Base-by-base conservation (phyloP, 1,139 yeast species). In the Diutina sp. region DNA sequence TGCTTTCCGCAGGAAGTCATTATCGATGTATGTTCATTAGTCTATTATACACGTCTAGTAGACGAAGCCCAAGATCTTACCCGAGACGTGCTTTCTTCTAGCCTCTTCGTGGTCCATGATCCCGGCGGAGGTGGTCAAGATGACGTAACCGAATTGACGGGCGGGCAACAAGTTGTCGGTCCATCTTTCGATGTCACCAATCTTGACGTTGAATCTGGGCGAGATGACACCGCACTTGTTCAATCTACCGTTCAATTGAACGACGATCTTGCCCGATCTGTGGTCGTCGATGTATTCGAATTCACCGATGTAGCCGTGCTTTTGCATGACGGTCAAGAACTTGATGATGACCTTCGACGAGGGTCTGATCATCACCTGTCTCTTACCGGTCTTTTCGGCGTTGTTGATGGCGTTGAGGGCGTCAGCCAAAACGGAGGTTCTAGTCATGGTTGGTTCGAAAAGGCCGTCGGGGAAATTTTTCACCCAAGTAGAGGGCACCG, bases 51-150 rank as follows among this genome's bases (percentile, higher is more conserved):
- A 48, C 51, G 54, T 14, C 73, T 85, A 90, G 83, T 91, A 91
- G 64, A 91, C 97, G 77, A 88, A 91, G 71, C 98, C 98, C 72
- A 91, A 84, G 72, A 91, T 86, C 81, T 91, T 91, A 77, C 98
- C 98, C 67, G 97, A 90, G 68, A 91, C 98, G 78, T 93, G 98
- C 88, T 93, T 93, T 86, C 98, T 88, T 85, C 97, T 90, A 69
- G 99, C 99, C 82, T 93, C 99, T 82, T 93, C 99, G 81, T 93
- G 99, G 83, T 93, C 98, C 97, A 93, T 90, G 69, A 93, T 93
- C 79, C 99, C 99, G 69, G 98, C 97, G 69, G 99, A 93, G 68
- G 99, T 93, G 76, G 99, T 61, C 72, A 91, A 84, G 75, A 91
- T 87, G 71, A 91, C 91, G 80, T 80, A 90, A 80, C 98, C 98